These are phyloP conservation scores for Stephanodiscus minutulus DNA, from an alignment of 108 stramenopile genomes.

Conservation along the genomic window DNA sequence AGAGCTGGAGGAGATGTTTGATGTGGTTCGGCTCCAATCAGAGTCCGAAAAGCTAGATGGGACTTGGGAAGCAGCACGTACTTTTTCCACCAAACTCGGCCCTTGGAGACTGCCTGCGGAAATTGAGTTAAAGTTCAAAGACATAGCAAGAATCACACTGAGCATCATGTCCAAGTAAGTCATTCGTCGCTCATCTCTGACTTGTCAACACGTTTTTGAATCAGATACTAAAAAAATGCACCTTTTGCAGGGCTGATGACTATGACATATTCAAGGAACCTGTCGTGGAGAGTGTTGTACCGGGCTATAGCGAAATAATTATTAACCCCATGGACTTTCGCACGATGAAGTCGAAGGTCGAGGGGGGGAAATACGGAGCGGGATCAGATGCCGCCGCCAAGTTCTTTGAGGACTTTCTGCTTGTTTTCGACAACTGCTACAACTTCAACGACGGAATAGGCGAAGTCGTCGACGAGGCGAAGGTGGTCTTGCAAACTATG, in stretches of 20 bases:
- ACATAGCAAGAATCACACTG: slow-evolving; percentile 62
- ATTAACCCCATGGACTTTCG: slow-evolving; percentile 77
- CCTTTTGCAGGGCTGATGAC: slow-evolving; percentile 50
- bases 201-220: not conserved
- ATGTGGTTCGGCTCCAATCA: slow-evolving; percentile 48
- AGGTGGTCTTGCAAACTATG: slow-evolving; percentile 57
- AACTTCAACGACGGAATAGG: slow-evolving; percentile 71
- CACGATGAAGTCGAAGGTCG: slow-evolving; percentile 70
- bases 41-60: slow-evolving; percentile 50
- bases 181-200: not conserved
- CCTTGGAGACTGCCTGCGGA: slow-evolving; percentile 64
- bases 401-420: slow-evolving; percentile 68
- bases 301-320: slow-evolving; percentile 70
- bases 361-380: slow-evolving; percentile 69
- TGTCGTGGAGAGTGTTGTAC: slow-evolving; percentile 72
- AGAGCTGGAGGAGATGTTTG: slow-evolving; percentile 26
- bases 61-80: slow-evolving; percentile 58
- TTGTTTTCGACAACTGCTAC: slow-evolving; percentile 78
- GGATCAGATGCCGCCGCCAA: slow-evolving; percentile 62
- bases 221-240: not conserved
- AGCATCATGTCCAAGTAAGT: slow-evolving; percentile 56
- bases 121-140: slow-evolving; percentile 57
- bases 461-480: slow-evolving; percentile 74
- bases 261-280: slow-evolving; percentile 74
- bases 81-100: slow-evolving; percentile 52